A percentile compares a stretch with the other conserved stretches of the same genome.
These are phyloP conservation scores for Artemisia tridentata DNA, from an alignment of 129 eudicot species.

Conservation along the genomic window DNA sequence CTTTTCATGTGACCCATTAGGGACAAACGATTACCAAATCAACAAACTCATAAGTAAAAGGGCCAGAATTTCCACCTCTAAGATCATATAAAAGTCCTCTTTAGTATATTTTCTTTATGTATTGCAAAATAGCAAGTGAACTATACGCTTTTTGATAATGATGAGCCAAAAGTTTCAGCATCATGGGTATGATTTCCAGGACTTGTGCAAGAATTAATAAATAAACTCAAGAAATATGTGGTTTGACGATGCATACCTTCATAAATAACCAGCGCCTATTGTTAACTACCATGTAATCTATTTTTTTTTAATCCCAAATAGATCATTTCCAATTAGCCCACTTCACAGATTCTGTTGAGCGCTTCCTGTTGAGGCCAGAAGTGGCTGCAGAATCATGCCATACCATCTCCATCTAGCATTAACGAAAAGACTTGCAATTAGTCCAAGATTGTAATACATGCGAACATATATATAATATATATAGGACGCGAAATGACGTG, in stretches of 20 bases:
- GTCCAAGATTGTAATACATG: neutral
- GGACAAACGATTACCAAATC: no score
- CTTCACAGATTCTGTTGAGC: constrained; percentile 41
- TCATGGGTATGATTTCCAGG: no score
- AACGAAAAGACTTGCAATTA: constrained; percentile 10
- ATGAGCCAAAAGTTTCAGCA: no score
- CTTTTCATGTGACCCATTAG: no score
- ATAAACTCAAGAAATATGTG: neutral
- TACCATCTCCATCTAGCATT: constrained; percentile 73
- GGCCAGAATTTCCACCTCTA: no score
- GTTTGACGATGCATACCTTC: constrained; percentile 24
- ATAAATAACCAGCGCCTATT: constrained; percentile 20
- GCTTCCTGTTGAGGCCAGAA: constrained; percentile 53
- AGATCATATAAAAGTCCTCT: no score
- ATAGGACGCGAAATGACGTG: neutral
- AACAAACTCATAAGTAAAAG: no score
- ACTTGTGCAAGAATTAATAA: no score
- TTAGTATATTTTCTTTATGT: no score
- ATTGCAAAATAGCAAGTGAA: no score
- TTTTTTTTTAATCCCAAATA: neutral
- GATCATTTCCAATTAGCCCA: constrained; percentile 44
- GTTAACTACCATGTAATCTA: neutral
- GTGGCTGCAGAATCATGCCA: constrained; percentile 68
- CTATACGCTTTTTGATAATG: no score
- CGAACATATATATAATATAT: neutral